A percentile compares a stretch with the other conserved stretches of the same genome.
phyloP scores from a whole-genome alignment of 192 early-diverging fungal species.

The Entophlyctis luteolus region DNA sequence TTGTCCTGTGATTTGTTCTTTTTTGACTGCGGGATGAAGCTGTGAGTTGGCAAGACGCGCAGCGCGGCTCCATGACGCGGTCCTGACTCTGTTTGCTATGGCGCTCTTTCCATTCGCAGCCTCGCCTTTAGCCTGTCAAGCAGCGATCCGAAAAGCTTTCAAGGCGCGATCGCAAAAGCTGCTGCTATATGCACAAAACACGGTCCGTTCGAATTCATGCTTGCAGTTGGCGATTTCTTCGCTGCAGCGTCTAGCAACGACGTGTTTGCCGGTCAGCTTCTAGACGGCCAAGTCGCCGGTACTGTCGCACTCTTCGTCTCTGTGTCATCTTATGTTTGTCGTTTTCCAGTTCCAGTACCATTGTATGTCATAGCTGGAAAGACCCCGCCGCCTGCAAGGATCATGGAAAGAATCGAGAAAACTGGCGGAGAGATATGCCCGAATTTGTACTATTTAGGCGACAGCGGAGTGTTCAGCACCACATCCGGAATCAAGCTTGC shows the following conservation, averaged over 20 bases:
- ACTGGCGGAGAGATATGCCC: constrained; percentile 71
- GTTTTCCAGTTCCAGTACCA: constrained; percentile 60
- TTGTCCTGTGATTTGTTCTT: too few relatives aligned
- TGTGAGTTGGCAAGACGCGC: too few relatives aligned
- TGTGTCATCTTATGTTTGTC: not conserved
- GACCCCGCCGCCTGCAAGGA: constrained; percentile 52
- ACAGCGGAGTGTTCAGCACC: constrained; percentile 53
- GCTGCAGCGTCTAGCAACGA: constrained; percentile 31
- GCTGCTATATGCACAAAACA: constrained; percentile 72
- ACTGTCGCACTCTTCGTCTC: not conserved
- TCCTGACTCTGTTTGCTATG: too few relatives aligned
- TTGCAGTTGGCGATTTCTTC: constrained; percentile 83
- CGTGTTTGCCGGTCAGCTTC: not conserved
- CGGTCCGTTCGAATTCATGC: constrained; percentile 80
- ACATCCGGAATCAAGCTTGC: constrained; percentile 60
- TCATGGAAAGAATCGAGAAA: constrained; percentile 47
- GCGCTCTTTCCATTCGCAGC: too few relatives aligned
- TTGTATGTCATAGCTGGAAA: constrained; percentile 74
- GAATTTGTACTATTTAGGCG: constrained; percentile 68
- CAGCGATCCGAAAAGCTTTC: constrained; percentile 29
- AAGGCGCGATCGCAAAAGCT: constrained; percentile 67
- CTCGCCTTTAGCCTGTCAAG: not conserved
- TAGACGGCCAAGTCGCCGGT: constrained; percentile 27
- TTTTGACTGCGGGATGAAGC: too few relatives aligned
- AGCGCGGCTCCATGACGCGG: too few relatives aligned